phyloP scores from a whole-genome alignment of 371 early-diverging fungal genomes.

The Thermomucor indicae-seudaticae region DNA sequence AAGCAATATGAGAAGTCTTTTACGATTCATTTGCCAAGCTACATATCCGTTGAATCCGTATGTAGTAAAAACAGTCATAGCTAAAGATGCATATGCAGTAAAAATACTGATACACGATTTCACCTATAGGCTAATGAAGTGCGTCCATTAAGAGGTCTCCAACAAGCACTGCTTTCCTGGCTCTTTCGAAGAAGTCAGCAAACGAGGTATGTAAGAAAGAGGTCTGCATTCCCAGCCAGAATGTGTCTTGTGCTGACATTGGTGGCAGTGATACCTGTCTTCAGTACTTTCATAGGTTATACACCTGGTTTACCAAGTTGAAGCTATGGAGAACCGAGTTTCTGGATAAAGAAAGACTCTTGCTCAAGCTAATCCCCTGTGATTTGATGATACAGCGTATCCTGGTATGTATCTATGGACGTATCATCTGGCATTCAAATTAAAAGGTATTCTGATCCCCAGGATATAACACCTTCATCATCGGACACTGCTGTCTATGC shows the following conservation, averaged over 20 bases:
- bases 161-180: not conserved
- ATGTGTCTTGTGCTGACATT: too few relatives aligned
- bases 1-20: too few relatives aligned
- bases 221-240: too few relatives aligned
- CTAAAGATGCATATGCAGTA: too few relatives aligned
- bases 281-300: not conserved
- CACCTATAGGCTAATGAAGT: too few relatives aligned
- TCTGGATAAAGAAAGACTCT: not conserved
- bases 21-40: too few relatives aligned
- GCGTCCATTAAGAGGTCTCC: not conserved
- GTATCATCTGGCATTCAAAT: not conserved
- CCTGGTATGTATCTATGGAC: not conserved
- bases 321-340: not conserved
- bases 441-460: not conserved
- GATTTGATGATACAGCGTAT: not conserved
- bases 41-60: too few relatives aligned
- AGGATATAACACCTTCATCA: too few relatives aligned
- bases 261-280: not conserved
- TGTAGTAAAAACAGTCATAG: too few relatives aligned
- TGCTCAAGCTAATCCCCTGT: not conserved
- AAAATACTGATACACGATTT: too few relatives aligned
- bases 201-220: not conserved
- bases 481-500: not conserved
- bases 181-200: not conserved
- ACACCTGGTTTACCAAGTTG: not conserved